A percentile compares a stretch with the other conserved stretches of the same genome.
These are phyloP conservation scores for Talaromyces stipitatus DNA, from an alignment of 495 filamentous ascomycete genomes.

Conservation along the genomic window DNA sequence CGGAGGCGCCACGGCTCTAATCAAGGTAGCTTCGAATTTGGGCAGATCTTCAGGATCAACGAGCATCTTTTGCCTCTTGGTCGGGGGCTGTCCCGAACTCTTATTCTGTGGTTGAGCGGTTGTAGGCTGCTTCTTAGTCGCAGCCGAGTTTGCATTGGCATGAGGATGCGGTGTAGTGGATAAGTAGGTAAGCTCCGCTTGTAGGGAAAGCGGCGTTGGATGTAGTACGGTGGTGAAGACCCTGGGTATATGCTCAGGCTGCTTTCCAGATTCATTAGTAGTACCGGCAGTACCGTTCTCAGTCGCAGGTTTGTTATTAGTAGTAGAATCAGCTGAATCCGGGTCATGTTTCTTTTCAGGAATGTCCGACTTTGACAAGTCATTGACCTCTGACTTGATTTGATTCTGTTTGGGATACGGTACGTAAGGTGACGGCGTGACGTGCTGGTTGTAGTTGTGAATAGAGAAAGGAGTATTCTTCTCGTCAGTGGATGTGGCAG, in stretches of 20 bases:
- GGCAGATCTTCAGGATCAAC: constrained; percentile 65
- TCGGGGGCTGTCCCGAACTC: constrained; percentile 40
- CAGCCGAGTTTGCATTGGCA: constrained; percentile 11
- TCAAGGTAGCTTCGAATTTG: constrained; percentile 63
- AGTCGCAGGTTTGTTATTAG: constrained; percentile 4
- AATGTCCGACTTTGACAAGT: constrained; percentile 21
- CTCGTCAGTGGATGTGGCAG: constrained; percentile 42
- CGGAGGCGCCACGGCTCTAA: constrained; percentile 60
- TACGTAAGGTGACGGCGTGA: constrained; percentile 81
- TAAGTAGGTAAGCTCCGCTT: constrained; percentile 67
- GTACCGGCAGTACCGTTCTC: constrained; percentile 13
- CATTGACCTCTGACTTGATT: constrained; percentile 25
- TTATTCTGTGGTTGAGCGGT: constrained; percentile 25
- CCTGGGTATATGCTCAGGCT: constrained; percentile 45
- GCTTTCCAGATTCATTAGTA: constrained; percentile 31
- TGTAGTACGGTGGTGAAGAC: constrained; percentile 76
- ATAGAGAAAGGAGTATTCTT: constrained; percentile 71
- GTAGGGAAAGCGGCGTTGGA: constrained; percentile 67
- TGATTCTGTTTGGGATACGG: constrained; percentile 65
- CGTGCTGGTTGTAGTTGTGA: constrained; percentile 79
- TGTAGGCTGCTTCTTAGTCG: constrained; percentile 30
- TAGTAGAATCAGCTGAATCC: constrained; percentile 15
- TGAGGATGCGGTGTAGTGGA: constrained; percentile 60
- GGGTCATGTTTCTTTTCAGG: constrained; percentile 11
- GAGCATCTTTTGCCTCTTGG: constrained; percentile 72